phyloP scores from a whole-genome alignment of 2,329 filamentous ascomycete species.

The Penicillium sp. region DNA sequence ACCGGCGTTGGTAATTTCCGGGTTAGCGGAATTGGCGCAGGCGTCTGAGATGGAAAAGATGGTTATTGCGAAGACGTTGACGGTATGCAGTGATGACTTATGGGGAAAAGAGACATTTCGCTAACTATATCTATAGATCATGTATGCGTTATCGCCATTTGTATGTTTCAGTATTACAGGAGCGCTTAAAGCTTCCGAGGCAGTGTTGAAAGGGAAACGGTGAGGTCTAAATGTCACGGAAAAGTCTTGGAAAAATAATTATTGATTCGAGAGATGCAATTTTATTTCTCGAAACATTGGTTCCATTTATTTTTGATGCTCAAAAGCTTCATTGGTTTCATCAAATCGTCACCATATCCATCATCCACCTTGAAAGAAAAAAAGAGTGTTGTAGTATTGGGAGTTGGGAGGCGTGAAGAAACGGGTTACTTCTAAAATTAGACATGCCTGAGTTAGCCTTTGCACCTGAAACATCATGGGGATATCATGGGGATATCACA shows the following conservation, averaged over 20 bases:
- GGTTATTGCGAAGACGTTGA: conserved; percentile 55
- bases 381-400: not conserved
- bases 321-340: not conserved
- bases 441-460: conserved; percentile 9
- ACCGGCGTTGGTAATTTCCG: conserved; percentile 36
- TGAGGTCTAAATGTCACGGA: conserved; percentile 1
- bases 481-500: conserved; percentile 18
- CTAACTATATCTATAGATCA: conserved; percentile 26
- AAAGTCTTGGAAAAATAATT: too few species aligned
- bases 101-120: not conserved
- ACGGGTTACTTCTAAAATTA: conserved; percentile 26
- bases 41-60: conserved; percentile 45
- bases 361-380: not conserved
- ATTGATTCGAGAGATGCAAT: not conserved
- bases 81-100: conserved; percentile 28
- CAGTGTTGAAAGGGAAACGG: conserved; percentile 15
- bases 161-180: conserved; percentile 35
- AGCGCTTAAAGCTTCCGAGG: conserved; percentile 29
- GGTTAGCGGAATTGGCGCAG: conserved; percentile 49
- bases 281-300: not conserved
- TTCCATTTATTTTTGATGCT: not conserved
- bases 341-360: not conserved
- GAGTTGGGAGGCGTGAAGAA: not conserved
- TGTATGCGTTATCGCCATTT: conserved; percentile 35
- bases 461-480: not conserved